Evolutionary conservation across 805 yeast species (phyloP).

Genomic region (Candida methanosorbosa): DNA sequence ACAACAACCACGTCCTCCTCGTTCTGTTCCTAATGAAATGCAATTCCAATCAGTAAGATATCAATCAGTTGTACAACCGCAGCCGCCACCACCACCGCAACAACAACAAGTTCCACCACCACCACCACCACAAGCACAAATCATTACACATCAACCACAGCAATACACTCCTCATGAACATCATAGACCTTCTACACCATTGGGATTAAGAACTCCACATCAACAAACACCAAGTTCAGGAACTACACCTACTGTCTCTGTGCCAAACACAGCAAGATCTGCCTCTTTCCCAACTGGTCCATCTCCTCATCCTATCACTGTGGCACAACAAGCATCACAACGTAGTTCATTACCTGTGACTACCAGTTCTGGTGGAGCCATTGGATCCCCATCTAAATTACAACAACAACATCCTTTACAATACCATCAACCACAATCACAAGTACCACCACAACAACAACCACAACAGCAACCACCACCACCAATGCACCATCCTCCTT

Average conservation of each 20-base stretch:
- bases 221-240: constrained; percentile 6
- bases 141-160: constrained; percentile 4
- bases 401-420: too few species aligned
- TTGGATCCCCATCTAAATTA: too few species aligned
- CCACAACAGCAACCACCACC: constrained; percentile 1
- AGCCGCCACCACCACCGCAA: constrained; percentile 2
- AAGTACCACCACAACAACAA: constrained; percentile 10
- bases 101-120: constrained; percentile 2
- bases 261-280: constrained; percentile 1
- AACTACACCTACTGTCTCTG: constrained; percentile 7
- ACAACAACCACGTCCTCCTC: constrained; percentile 3
- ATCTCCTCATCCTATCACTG: not conserved
- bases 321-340: too few species aligned
- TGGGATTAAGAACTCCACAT: too few species aligned
- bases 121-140: constrained; percentile 4
- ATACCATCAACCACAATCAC: not conserved
- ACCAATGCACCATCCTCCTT: not conserved
- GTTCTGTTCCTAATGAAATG: constrained; percentile 3
- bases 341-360: too few species aligned
- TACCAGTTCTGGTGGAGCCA: too few species aligned
- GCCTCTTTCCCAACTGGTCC: not conserved
- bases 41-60: constrained; percentile 8
- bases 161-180: too few species aligned
- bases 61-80: not conserved
- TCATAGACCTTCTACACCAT: not conserved